phyloP scores from a whole-genome alignment of 805 yeast species.

The Millerozyma acaciae region DNA sequence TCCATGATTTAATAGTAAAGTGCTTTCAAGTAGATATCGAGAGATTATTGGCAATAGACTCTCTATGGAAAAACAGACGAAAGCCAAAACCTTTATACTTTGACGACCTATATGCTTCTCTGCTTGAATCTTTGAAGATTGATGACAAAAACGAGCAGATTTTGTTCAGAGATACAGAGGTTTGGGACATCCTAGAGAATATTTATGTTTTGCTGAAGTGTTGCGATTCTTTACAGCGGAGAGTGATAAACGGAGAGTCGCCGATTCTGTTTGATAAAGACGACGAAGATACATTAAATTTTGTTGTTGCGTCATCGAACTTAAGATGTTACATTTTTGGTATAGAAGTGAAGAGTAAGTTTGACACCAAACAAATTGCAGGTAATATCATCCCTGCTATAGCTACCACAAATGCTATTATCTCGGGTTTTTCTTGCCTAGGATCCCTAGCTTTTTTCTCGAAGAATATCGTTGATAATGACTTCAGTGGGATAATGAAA shows the following conservation, averaged over 20 bases:
- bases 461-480: constrained; percentile 19
- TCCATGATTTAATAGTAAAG: constrained; percentile 48
- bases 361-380: constrained; percentile 90
- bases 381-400: constrained; percentile 98
- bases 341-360: constrained; percentile 69
- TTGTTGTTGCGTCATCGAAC: constrained; percentile 84
- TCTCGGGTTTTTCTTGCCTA: constrained; percentile 83
- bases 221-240: constrained; percentile 44
- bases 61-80: constrained; percentile 71
- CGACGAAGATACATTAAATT: constrained; percentile 84
- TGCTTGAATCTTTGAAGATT: constrained; percentile 11
- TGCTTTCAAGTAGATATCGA: constrained; percentile 74
- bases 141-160: constrained; percentile 18
- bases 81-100: constrained; percentile 63
- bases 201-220: constrained; percentile 54
- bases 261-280: constrained; percentile 82
- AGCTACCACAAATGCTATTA: constrained; percentile 94
- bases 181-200: constrained; percentile 65
- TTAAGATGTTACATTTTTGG: constrained; percentile 67
- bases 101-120: constrained; percentile 10
- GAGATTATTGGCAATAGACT: constrained; percentile 63
- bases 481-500: constrained; percentile 20
- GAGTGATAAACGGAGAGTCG: constrained; percentile 38
- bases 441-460: constrained; percentile 56
- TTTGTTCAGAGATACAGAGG: constrained; percentile 34